Evolutionary conservation across 2,329 filamentous ascomycete genomes (phyloP), one percentile per base, ranked within the genome.

Genomic region (Talaromyces sp.): DNA sequence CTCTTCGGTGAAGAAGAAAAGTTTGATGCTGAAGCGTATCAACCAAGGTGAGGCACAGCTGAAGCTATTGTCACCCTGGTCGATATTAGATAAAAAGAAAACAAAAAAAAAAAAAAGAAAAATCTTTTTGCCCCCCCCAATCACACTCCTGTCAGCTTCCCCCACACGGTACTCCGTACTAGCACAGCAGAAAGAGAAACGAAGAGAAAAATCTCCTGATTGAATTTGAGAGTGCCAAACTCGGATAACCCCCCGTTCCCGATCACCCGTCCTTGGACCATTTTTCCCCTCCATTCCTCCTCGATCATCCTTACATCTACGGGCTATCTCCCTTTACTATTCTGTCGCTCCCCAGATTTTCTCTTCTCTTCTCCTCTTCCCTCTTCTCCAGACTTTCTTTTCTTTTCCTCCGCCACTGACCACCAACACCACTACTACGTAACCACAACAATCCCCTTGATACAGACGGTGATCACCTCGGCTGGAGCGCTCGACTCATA

Each of bases 241-340:
- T 59, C 59, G 59, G 60, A 61, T 61, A 61, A 51, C 53, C 60
- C 56, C 57, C 57, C 37, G 37, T 53, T 51, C 65, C 67, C 66
- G 64, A 66, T 65, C 64, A 63, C 63, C 64, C 62, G 45, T 48
- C 45, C 9, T 28, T 45, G 28, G 31, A 19, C 19, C 25, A 33
- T 33, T 48, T 48, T 64, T 63, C 63, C 64, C 60, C 60, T 57
- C 48, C 60, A 53, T 60, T 63, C 63, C 65, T 63, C 65, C 58
- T 61, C 46, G 57, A 53, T 65, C 62, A 63, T 66, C 60, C 51
- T 56, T 57, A 43, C 45, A 57, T 59, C 52, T 62, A 11, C 28
- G 13, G 31, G 13, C 28, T 22, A 9, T 35, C 15, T 8, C 33
- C 19, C 40, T 25, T 55, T 33, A 22, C 35, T 40, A 28, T 36